These are phyloP conservation scores for Colletotrichum echinochloae DNA, from an alignment of 2,329 filamentous ascomycete species.

Conservation along the genomic window DNA sequence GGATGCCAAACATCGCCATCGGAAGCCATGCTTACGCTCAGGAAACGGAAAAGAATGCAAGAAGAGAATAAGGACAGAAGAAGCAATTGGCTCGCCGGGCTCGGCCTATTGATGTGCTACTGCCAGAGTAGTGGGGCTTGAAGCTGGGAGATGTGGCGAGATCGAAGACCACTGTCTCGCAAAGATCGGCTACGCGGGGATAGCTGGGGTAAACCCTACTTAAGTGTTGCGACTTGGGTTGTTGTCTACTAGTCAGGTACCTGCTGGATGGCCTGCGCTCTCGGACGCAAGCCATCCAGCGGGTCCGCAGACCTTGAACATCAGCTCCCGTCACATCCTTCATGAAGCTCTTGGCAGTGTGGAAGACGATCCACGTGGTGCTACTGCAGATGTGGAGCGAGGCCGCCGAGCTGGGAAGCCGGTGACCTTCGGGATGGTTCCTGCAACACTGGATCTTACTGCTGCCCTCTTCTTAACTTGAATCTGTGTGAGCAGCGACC, in stretches of 20 bases:
- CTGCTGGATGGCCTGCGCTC: not conserved
- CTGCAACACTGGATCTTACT: not conserved
- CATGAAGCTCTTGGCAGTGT: not conserved
- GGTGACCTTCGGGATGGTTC: not conserved
- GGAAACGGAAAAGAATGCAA: not conserved
- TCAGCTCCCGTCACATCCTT: too few relatives aligned
- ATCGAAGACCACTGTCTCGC: not conserved
- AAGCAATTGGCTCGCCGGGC: not conserved
- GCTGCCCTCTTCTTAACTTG: not conserved
- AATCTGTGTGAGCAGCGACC: not conserved
- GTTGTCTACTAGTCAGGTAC: not conserved
- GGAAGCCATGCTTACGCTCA: not conserved
- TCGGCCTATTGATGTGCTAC: not conserved
- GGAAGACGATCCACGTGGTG: not conserved
- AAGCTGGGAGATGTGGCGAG: not conserved
- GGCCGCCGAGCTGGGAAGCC: not conserved
- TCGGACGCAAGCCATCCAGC: not conserved
- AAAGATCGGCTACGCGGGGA: not conserved
- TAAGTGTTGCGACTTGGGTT: not conserved
- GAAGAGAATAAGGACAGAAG: too few relatives aligned
- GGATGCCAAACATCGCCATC: not conserved
- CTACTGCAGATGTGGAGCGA: not conserved
- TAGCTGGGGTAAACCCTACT: not conserved
- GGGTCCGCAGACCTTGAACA: not conserved
- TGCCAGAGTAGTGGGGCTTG: not conserved